Conservation (phyloP, 495 filamentous ascomycete genomes). For the Evernia prunastri region DNA sequence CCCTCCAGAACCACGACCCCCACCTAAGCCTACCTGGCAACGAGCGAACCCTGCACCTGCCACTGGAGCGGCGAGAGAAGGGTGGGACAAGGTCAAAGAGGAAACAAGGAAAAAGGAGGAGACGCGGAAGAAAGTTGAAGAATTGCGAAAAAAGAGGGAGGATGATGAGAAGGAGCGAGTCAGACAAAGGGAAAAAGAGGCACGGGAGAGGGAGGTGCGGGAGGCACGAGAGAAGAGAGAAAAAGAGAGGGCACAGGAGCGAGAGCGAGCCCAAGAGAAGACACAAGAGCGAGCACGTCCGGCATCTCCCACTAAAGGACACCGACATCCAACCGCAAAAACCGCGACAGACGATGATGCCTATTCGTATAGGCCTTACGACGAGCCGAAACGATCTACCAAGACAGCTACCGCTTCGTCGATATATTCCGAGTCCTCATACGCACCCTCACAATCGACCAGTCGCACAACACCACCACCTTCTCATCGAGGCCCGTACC, state of each 20-base stretch:
- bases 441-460: conserved; percentile 72
- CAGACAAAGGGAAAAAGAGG: conserved; percentile 25
- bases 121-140: conserved; percentile 49
- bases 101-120: conserved; percentile 58
- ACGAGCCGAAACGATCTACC: conserved; percentile 53
- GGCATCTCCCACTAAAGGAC: conserved; percentile 42
- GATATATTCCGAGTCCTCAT: conserved; percentile 75
- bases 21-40: conserved; percentile 41
- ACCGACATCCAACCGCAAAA: conserved; percentile 53
- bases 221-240: conserved; percentile 43
- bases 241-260: conserved; percentile 41
- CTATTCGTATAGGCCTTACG: conserved; percentile 79
- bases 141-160: conserved; percentile 53
- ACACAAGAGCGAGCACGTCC: conserved; percentile 29
- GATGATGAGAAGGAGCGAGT: conserved; percentile 53
- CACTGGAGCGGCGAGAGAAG: conserved; percentile 34
- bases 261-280: conserved; percentile 31
- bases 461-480: conserved; percentile 81
- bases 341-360: conserved; percentile 63
- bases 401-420: conserved; percentile 48
- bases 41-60: conserved; percentile 33
- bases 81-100: conserved; percentile 66
- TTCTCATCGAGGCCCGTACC: conserved; percentile 66
- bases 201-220: conserved; percentile 32
- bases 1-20: conserved; percentile 26